Percentiles rank a stretch among this genome's conserved stretches.
Evolutionary conservation across 305 asterid genomes (phyloP).

Genomic region (Rubia tinctorum): DNA sequence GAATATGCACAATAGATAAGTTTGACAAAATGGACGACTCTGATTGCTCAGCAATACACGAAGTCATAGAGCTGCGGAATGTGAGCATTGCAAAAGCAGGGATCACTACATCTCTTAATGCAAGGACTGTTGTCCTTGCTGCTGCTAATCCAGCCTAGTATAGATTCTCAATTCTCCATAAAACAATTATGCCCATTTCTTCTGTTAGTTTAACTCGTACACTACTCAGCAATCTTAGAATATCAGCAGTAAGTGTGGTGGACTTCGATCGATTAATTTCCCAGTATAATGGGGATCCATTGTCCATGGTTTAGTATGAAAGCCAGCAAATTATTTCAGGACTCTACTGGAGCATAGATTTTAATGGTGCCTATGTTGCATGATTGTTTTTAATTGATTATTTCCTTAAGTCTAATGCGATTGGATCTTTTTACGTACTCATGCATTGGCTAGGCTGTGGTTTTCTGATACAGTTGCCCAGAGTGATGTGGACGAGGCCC

Average conservation of each 20-base stretch:
- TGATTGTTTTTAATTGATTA: too few relatives aligned
- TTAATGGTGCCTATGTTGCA: too few relatives aligned
- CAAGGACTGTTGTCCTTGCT: slow-evolving; percentile 95
- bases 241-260: slow-evolving; percentile 72
- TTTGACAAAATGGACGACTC: slow-evolving; percentile 98
- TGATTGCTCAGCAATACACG: slow-evolving; percentile 95
- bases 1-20: slow-evolving; percentile 97
- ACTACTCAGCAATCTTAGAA: slow-evolving; percentile 91
- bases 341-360: too few relatives aligned
- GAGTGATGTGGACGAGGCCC: slow-evolving; percentile 99
- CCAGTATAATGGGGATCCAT: background rate
- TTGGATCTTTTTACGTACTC: slow-evolving; percentile 8
- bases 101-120: slow-evolving; percentile 95
- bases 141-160: slow-evolving; percentile 99
- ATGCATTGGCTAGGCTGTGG: slow-evolving; percentile 97
- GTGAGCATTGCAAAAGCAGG: slow-evolving; percentile 99
- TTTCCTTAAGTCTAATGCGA: background rate
- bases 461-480: slow-evolving; percentile 67
- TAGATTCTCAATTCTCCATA: slow-evolving; percentile 10
- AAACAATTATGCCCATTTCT: background rate
- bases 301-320: background rate
- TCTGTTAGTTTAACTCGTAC: slow-evolving; percentile 31
- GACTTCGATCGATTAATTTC: background rate
- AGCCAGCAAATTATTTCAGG: background rate
- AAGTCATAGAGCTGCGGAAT: slow-evolving; percentile 99